Conservation (phyloP, 1,139 yeast species). For the Meyerozyma sp. region DNA sequence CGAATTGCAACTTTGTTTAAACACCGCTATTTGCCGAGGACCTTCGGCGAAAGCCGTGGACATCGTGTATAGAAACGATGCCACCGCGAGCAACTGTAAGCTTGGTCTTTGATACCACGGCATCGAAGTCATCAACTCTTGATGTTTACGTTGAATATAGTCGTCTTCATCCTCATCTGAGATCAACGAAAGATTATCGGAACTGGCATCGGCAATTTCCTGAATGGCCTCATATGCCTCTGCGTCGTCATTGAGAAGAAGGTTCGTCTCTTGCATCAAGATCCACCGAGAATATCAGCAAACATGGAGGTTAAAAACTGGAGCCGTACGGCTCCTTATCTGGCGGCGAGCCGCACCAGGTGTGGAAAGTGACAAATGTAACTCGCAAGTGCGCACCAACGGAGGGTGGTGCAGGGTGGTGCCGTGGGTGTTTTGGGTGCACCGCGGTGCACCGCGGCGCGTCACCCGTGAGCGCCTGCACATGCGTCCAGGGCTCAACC, state of each 20-base stretch:
- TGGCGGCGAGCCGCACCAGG: too few relatives aligned
- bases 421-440: not conserved
- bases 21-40: constrained; percentile 9
- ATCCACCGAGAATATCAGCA: not conserved
- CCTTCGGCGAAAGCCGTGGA: constrained; percentile 9
- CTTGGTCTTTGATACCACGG: constrained; percentile 13
- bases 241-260: not conserved
- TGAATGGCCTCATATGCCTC: not conserved
- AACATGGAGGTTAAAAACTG: not conserved
- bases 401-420: not conserved
- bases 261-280: not conserved
- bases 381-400: not conserved
- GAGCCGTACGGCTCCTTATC: too few relatives aligned
- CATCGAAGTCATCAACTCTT: constrained; percentile 7
- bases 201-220: not conserved
- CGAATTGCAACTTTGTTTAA: constrained; percentile 3
- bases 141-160: constrained; percentile 10
- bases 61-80: constrained; percentile 8
- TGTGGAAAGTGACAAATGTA: not conserved
- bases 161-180: constrained; percentile 10
- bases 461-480: not conserved
- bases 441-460: not conserved
- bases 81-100: constrained; percentile 8
- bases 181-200: not conserved
- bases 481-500: constrained; percentile 9